phyloP scores from a whole-genome alignment of 2,329 filamentous ascomycete genomes.

The Colletotrichum sp. region DNA sequence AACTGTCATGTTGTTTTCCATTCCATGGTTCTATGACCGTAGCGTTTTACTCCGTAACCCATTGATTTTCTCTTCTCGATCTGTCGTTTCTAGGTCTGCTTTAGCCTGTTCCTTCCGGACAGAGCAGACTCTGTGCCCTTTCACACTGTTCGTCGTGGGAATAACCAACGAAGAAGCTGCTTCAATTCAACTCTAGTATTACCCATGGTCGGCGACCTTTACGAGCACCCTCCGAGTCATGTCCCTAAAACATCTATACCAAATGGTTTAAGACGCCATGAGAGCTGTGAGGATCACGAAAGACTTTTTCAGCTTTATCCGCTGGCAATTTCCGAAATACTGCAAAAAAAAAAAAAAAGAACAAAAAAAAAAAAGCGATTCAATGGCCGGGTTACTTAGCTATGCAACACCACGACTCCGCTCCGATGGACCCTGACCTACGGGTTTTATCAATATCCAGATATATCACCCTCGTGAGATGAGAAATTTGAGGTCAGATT shows the following conservation, averaged over 20 bases:
- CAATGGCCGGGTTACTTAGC: background rate
- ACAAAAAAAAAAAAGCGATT: no score
- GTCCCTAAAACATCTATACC: no score
- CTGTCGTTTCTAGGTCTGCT: background rate
- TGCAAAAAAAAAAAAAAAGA: no score
- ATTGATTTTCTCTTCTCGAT: background rate
- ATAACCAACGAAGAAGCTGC: background rate
- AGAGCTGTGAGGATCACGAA: no score
- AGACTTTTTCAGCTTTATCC: no score
- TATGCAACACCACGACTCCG: background rate
- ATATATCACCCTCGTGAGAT: background rate
- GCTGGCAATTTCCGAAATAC: no score
- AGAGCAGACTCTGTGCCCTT: background rate
- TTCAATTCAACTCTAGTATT: background rate
- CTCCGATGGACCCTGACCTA: background rate
- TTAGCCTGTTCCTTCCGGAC: background rate
- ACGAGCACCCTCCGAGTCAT: background rate
- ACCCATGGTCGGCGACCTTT: background rate
- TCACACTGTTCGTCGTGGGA: background rate
- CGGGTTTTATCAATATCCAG: background rate
- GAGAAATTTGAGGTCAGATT: background rate
- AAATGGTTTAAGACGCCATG: no score
- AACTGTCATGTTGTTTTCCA: background rate
- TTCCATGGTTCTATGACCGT: background rate
- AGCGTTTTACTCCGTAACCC: background rate